Evolutionary conservation across 345 rosid species (phyloP).

Genomic region (Geranium rotundifolium): DNA sequence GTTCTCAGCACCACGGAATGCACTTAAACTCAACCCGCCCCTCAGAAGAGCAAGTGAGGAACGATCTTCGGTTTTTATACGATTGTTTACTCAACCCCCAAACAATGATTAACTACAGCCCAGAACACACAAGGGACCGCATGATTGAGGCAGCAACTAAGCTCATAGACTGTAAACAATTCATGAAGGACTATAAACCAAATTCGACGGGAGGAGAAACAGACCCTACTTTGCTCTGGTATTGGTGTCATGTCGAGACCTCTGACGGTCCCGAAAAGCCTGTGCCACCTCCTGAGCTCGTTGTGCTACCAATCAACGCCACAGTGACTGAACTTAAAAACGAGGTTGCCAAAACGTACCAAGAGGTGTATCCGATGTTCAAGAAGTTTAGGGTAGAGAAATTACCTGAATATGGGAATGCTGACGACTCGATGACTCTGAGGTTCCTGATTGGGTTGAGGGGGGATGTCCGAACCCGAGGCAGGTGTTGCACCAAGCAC

Average conservation of each 20-base stretch:
- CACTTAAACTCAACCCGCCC: constrained; percentile 16
- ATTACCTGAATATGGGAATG: constrained; percentile 33
- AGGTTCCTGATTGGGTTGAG: constrained; percentile 36
- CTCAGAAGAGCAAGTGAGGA: constrained; percentile 36
- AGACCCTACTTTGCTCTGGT: constrained; percentile 20
- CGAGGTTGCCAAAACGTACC: constrained; percentile 45
- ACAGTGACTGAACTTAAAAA: constrained; percentile 46
- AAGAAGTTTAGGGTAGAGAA: constrained; percentile 42
- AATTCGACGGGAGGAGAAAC: background rate
- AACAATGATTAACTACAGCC: constrained; percentile 21
- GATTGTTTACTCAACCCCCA: constrained; percentile 43
- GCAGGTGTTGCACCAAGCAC: constrained; percentile 37
- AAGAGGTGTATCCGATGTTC: constrained; percentile 58
- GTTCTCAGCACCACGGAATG: constrained; percentile 15
- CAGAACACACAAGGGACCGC: constrained; percentile 22
- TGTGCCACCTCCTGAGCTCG: constrained; percentile 40
- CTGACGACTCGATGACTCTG: constrained; percentile 38
- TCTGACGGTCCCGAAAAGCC: constrained; percentile 38
- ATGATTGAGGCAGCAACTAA: constrained; percentile 38
- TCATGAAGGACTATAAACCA: constrained; percentile 39
- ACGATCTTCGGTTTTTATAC: constrained; percentile 41
- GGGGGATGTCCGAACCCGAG: constrained; percentile 32
- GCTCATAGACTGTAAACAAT: constrained; percentile 69
- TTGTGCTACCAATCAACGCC: constrained; percentile 41
- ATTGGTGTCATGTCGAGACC: constrained; percentile 43